A percentile compares a stretch with the other conserved stretches of the same genome.
Evolutionary conservation across 768 basidiomycete genomes (phyloP).

Genomic region (Vararia minispora): DNA sequence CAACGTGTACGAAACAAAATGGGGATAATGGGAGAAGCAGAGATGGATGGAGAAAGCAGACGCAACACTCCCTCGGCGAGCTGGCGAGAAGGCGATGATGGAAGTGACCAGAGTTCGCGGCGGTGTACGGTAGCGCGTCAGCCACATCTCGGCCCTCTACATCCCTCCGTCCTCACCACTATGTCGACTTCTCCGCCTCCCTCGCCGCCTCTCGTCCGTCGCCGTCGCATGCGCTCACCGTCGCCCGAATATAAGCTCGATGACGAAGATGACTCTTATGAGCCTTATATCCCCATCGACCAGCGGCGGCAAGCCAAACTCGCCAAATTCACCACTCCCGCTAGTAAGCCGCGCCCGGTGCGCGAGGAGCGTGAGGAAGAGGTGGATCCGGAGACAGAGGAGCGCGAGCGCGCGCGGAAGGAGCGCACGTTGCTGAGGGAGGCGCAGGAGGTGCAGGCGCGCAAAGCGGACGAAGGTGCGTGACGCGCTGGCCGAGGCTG

Average conservation of each 20-base stretch:
- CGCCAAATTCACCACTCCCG: conserved; percentile 53
- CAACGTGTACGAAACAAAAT: too few relatives aligned
- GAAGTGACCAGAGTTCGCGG: too few relatives aligned
- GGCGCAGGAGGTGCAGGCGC: conserved; percentile 88
- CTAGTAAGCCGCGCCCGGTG: conserved; percentile 32
- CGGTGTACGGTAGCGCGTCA: too few relatives aligned
- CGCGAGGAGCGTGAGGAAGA: conserved; percentile 50
- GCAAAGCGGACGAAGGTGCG: conserved; percentile 72
- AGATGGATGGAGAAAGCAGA: too few relatives aligned
- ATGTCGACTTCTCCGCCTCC: too few relatives aligned
- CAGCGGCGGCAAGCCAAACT: conserved; percentile 77
- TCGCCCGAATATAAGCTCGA: conserved; percentile 54
- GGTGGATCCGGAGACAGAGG: conserved; percentile 70
- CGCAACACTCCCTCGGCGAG: too few relatives aligned
- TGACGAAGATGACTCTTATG: conserved; percentile 53
- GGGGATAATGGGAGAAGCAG: too few relatives aligned
- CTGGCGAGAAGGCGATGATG: too few relatives aligned
- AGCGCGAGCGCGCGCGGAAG: conserved; percentile 68
- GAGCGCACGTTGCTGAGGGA: conserved; percentile 85
- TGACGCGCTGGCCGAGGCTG: too few relatives aligned
- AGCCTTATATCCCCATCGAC: conserved; percentile 80
- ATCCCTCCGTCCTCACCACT: too few relatives aligned
- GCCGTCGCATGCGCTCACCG: conserved; percentile 43
- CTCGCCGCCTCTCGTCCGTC: too few relatives aligned
- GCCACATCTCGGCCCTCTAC: too few relatives aligned